These are phyloP conservation scores for Ascomycota sp. DNA, from an alignment of 2,329 filamentous ascomycete species.

Conservation along the genomic window DNA sequence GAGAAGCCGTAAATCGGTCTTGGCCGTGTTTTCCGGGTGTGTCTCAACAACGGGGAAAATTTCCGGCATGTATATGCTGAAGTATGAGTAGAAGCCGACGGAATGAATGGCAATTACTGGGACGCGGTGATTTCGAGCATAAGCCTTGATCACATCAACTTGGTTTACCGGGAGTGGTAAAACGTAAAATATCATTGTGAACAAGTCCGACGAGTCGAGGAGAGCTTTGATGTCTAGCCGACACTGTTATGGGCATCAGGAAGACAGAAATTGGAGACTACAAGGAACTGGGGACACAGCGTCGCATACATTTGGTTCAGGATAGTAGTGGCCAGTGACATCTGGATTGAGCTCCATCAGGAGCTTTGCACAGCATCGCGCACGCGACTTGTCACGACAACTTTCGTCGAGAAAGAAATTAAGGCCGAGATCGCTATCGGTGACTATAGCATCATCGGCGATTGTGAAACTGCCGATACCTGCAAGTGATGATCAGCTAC, in stretches of 20 bases:
- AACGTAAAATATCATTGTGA: constrained; percentile 35
- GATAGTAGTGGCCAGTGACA: constrained; percentile 55
- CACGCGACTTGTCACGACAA: constrained; percentile 56
- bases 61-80: constrained; percentile 58
- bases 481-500: constrained; percentile 8
- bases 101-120: constrained; percentile 72
- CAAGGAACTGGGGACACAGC: too few species aligned
- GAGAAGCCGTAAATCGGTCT: constrained; percentile 65
- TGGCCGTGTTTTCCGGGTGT: constrained; percentile 73
- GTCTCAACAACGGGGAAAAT: constrained; percentile 88
- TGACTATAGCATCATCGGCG: constrained; percentile 59
- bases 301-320: constrained; percentile 9
- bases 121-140: constrained; percentile 35
- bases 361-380: constrained; percentile 55
- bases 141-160: constrained; percentile 23
- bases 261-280: too few species aligned
- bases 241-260: constrained; percentile 4
- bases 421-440: constrained; percentile 67
- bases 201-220: constrained; percentile 19
- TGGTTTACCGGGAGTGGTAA: constrained; percentile 25
- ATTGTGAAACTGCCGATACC: constrained; percentile 85
- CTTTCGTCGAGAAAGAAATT: constrained; percentile 89
- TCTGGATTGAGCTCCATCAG: constrained; percentile 84
- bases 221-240: constrained; percentile 18
- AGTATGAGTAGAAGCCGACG: constrained; percentile 80